A percentile compares a stretch with the other conserved stretches of the same genome.
Evolutionary conservation across 768 basidiomycete species (phyloP).

Genomic region (Kwoniella sp.): DNA sequence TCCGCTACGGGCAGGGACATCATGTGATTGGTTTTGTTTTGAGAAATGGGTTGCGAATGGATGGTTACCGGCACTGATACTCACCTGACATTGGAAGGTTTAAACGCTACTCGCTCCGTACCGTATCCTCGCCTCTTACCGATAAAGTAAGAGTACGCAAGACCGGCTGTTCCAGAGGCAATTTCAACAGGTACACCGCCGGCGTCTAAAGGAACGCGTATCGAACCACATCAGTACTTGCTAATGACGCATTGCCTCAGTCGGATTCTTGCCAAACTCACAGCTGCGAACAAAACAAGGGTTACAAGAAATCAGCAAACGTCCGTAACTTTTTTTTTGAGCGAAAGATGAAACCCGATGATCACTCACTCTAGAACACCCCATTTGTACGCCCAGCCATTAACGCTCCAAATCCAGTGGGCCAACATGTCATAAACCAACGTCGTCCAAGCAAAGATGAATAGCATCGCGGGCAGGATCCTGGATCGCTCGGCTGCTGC

Average conservation of each 20-base stretch:
- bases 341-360: too few species aligned
- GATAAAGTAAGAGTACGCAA: conserved; percentile 79
- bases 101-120: conserved; percentile 86
- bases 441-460: conserved; percentile 85
- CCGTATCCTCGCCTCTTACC: conserved; percentile 90
- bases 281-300: conserved; percentile 4
- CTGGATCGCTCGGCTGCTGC: conserved; percentile 87
- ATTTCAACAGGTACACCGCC: conserved; percentile 98
- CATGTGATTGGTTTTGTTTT: neutral
- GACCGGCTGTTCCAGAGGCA: conserved; percentile 84
- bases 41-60: neutral
- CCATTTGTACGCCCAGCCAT: conserved; percentile 72
- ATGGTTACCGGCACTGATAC: too few species aligned
- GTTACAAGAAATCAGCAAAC: neutral
- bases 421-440: conserved; percentile 92
- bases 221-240: too few species aligned
- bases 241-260: too few species aligned
- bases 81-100: conserved; percentile 76
- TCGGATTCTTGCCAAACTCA: conserved; percentile 1
- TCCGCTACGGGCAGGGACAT: too few species aligned
- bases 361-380: conserved; percentile 64
- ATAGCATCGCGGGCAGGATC: conserved; percentile 81
- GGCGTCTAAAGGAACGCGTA: conserved; percentile 61
- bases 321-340: too few species aligned
- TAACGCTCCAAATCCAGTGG: conserved; percentile 92